Conservation (phyloP, 768 basidiomycete species). For the Pholiota molesta region DNA sequence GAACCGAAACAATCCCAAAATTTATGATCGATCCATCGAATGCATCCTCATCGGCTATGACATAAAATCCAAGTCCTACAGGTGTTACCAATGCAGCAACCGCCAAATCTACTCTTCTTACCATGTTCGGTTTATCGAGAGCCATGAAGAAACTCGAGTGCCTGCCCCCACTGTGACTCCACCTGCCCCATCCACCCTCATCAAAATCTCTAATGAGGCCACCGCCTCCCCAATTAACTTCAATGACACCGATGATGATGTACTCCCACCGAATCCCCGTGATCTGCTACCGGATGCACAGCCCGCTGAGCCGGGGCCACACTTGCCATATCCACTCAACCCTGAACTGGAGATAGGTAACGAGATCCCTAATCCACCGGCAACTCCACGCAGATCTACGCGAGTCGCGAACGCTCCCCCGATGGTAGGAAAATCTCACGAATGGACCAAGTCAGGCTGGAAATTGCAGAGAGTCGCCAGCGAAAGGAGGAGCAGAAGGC, state of each 20-base stretch:
- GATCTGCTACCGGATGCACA: no score
- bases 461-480: no score
- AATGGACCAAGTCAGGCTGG: neutral
- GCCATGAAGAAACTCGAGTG: neutral
- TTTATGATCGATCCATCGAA: slow-evolving; percentile 23
- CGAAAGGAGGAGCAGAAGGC: neutral
- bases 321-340: neutral
- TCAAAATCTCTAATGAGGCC: no score
- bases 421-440: neutral
- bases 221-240: no score
- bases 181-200: no score
- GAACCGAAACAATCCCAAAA: slow-evolving; percentile 27
- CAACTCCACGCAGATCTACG: no score
- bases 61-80: slow-evolving; percentile 15
- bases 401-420: neutral
- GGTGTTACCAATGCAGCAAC: slow-evolving; percentile 16
- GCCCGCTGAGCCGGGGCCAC: no score
- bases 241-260: no score
- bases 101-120: slow-evolving; percentile 17
- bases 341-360: neutral
- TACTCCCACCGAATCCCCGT: no score
- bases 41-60: slow-evolving; percentile 25
- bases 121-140: slow-evolving; percentile 27
- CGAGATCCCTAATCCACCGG: no score
- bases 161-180: no score